These are phyloP conservation scores for Aspergillus novoparasiticus DNA, from an alignment of 2,329 filamentous ascomycete genomes.

Conservation along the genomic window DNA sequence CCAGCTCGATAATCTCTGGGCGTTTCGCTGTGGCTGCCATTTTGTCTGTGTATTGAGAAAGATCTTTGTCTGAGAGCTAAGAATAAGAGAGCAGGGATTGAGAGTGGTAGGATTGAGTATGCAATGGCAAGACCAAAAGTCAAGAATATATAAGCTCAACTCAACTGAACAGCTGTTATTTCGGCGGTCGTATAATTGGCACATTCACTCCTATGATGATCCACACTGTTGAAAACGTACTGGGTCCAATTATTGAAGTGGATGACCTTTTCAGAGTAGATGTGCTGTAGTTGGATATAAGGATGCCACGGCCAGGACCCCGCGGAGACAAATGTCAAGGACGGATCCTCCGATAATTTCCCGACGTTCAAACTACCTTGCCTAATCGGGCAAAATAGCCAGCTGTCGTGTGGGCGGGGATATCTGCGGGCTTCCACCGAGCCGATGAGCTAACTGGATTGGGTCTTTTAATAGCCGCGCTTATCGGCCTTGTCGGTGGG, in stretches of 20 bases:
- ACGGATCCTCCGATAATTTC: neutral
- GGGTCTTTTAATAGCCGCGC: neutral
- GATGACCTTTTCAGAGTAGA: neutral
- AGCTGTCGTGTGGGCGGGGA: neutral
- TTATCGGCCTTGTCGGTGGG: neutral
- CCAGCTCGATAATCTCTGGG: slow-evolving; percentile 34
- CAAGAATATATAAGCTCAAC: neutral
- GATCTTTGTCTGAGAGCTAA: neutral
- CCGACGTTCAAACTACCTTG: neutral
- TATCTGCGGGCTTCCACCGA: neutral
- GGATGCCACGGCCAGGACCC: neutral
- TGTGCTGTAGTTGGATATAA: neutral
- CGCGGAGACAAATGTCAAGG: neutral
- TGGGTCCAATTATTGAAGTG: neutral
- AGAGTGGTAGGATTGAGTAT: neutral
- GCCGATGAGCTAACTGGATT: neutral
- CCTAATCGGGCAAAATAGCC: neutral
- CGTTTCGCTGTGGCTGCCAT: slow-evolving; percentile 29
- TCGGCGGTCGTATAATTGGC: neutral
- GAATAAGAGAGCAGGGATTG: neutral
- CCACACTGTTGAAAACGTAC: neutral
- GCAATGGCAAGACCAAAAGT: neutral
- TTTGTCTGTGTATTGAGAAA: neutral
- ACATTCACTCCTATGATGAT: neutral
- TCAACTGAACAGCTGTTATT: neutral